phyloP scores from a whole-genome alignment of 2,329 filamentous ascomycete species.

The Sporothrix globosa region DNA sequence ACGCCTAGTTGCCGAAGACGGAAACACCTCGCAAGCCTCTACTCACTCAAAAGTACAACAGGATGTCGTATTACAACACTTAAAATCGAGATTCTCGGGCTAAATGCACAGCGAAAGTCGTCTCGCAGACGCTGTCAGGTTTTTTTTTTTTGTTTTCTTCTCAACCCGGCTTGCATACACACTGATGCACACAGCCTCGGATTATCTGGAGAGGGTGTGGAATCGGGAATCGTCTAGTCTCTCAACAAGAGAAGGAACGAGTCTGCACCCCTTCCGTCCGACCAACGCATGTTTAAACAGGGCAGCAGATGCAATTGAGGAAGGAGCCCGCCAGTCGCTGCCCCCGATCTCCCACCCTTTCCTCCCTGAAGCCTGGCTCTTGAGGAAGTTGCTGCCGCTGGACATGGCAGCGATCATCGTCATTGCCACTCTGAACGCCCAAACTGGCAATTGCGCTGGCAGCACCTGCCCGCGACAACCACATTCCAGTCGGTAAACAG shows the following conservation, averaged over 20 bases:
- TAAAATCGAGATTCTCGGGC: background rate
- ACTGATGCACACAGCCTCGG: conserved; percentile 14
- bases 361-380: too few relatives aligned
- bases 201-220: conserved; percentile 6
- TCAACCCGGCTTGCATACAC: background rate
- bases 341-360: background rate
- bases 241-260: background rate
- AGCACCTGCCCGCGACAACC: conserved; percentile 8
- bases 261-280: too few relatives aligned
- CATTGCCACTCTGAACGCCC: conserved; percentile 9
- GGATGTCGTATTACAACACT: background rate
- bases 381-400: conserved; percentile 2
- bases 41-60: background rate
- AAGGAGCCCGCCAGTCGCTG: conserved; percentile 17
- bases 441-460: background rate
- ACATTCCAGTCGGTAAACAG: conserved; percentile 14
- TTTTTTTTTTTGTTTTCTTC: too few relatives aligned
- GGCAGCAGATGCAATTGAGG: background rate
- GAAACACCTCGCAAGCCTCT: background rate
- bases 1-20: conserved; percentile 20
- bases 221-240: background rate
- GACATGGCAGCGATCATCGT: conserved; percentile 24
- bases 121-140: background rate
- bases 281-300: too few relatives aligned
- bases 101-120: background rate